phyloP scores from a whole-genome alignment of 2,329 filamentous ascomycete species.

The Aspergillus sp. region DNA sequence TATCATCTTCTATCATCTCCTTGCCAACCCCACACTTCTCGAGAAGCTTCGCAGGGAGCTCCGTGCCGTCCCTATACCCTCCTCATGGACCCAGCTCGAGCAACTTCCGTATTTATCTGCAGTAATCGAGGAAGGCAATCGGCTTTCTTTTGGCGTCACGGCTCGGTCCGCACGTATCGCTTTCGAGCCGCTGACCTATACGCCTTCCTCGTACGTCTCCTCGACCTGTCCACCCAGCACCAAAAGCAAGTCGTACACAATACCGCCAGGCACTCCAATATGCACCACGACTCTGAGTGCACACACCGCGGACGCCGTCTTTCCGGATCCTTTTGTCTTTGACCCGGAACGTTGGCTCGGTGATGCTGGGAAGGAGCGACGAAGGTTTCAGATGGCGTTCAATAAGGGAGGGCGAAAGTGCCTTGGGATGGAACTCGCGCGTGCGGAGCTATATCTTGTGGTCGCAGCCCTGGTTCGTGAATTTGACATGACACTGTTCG shows the following conservation, averaged over 20 bases:
- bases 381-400: conserved; percentile 46
- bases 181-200: conserved; percentile 13
- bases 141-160: conserved; percentile 42
- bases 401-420: conserved; percentile 45
- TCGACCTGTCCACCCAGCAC: conserved; percentile 16
- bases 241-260: conserved; percentile 15
- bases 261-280: conserved; percentile 36
- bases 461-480: conserved; percentile 27
- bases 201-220: conserved; percentile 21
- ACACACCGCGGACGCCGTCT: conserved; percentile 32
- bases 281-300: conserved; percentile 41
- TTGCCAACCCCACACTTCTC: conserved; percentile 21
- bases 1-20: conserved; percentile 22
- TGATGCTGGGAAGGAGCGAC: conserved; percentile 31
- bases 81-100: conserved; percentile 32
- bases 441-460: conserved; percentile 33
- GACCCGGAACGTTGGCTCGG: conserved; percentile 47
- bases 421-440: conserved; percentile 43
- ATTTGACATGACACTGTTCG: conserved; percentile 32
- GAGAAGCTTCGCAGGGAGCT: conserved; percentile 24
- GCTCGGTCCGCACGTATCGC: conserved; percentile 37
- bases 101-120: conserved; percentile 45
- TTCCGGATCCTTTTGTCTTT: conserved; percentile 37
- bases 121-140: conserved; percentile 36
- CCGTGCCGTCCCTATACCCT: conserved; percentile 1